Conservation (phyloP, 306 rosid genomes). For the Quercus mongolica region DNA sequence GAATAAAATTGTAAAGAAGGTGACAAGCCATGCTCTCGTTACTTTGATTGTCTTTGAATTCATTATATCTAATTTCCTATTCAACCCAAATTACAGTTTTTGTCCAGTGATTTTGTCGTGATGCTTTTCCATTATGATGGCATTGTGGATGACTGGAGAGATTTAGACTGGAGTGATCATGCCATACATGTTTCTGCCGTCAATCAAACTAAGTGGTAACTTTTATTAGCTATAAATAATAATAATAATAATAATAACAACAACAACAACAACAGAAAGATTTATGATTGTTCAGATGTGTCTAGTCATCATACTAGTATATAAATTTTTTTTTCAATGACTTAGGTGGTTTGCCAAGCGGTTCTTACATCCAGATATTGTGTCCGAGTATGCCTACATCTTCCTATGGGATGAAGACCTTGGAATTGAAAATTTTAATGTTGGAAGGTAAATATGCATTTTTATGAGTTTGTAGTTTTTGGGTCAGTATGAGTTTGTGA, state of each 20-base stretch:
- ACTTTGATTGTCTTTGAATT: not conserved
- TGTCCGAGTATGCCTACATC: constrained; percentile 20
- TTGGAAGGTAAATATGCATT: constrained; percentile 4
- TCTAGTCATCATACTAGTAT: not conserved
- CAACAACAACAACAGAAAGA: not conserved
- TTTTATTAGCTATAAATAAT: not conserved
- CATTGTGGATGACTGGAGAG: constrained; percentile 44
- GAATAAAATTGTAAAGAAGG: constrained; percentile 19
- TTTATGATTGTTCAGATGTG: not conserved
- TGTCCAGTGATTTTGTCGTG: constrained; percentile 39
- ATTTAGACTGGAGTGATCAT: constrained; percentile 38
- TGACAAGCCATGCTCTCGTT: not conserved
- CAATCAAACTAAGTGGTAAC: constrained; percentile 58
- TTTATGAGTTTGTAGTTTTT: not conserved
- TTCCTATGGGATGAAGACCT: constrained; percentile 34
- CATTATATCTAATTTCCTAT: not conserved
- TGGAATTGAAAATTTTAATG: constrained; percentile 20
- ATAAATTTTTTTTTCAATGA: not conserved
- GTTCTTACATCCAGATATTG: constrained; percentile 25
- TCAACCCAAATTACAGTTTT: constrained; percentile 28
- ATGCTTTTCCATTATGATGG: constrained; percentile 65
- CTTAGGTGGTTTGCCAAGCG: constrained; percentile 32
- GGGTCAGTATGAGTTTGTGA: not conserved
- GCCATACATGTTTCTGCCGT: constrained; percentile 52
- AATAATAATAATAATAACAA: not conserved